These are phyloP conservation scores for Helichrysum umbraculigerum DNA, from an alignment of 129 eudicot genomes.

Conservation along the genomic window DNA sequence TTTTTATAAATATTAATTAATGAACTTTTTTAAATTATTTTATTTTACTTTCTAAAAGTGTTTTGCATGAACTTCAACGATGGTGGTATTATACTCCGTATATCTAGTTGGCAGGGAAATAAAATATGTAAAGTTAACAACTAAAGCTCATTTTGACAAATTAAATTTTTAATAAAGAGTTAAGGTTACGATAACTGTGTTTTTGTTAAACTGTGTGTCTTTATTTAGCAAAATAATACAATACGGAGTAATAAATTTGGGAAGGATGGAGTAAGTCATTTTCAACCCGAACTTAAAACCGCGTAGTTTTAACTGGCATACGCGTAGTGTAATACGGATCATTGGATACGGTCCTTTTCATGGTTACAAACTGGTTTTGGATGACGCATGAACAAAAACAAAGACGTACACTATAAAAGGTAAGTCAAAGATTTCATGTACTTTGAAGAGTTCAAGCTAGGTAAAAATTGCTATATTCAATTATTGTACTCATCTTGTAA, in stretches of 20 bases:
- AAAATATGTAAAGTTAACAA: too few species aligned
- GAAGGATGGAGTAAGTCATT: neutral
- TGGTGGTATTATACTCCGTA: too few species aligned
- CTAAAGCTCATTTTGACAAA: too few species aligned
- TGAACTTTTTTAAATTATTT: too few species aligned
- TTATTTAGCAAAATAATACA: too few species aligned
- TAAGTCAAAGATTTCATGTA: neutral
- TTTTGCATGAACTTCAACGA: too few species aligned
- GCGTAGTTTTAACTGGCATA: conserved; percentile 20
- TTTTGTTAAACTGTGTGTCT: too few species aligned
- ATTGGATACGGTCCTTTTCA: neutral
- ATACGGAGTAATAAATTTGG: neutral
- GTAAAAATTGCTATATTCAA: neutral
- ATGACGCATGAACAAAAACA: neutral
- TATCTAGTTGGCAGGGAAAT: too few species aligned
- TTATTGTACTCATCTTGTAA: neutral
- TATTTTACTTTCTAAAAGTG: neutral
- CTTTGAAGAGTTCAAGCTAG: neutral
- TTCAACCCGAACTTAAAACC: conserved; percentile 1
- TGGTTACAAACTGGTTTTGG: neutral
- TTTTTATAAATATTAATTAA: too few species aligned
- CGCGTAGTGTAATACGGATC: conserved; percentile 12
- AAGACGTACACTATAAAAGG: neutral
- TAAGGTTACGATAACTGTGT: too few species aligned
- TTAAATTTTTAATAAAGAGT: too few species aligned